Conservation (phyloP, 23 red algal species). For the Chondrus crispus region DNA sequence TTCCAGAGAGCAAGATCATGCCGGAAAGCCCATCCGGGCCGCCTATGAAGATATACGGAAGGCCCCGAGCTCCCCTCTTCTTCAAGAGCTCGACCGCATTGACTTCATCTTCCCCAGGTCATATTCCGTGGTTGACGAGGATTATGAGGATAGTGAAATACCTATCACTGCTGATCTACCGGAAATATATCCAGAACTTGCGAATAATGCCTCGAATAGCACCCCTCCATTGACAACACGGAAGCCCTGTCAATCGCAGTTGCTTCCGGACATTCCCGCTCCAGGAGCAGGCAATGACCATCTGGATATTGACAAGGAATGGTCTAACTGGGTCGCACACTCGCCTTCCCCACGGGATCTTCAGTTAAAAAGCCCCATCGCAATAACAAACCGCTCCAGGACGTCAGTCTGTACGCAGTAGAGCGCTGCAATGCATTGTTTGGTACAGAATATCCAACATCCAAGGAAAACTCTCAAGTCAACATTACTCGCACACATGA, state of each 20-base stretch:
- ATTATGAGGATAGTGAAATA: not conserved
- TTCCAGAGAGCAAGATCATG: not conserved
- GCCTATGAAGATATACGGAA: conserved; percentile 39
- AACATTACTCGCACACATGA: not conserved
- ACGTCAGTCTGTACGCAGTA: not conserved
- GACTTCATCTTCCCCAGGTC: not conserved
- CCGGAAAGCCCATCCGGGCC: not conserved
- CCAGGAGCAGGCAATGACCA: too few species aligned
- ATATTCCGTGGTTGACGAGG: not conserved
- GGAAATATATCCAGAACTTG: too few species aligned
- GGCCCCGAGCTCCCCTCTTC: not conserved
- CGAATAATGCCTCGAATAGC: too few species aligned
- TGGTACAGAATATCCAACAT: not conserved
- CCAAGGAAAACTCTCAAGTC: not conserved
- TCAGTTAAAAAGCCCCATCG: not conserved
- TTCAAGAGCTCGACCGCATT: conserved; percentile 25
- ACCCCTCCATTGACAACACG: too few species aligned
- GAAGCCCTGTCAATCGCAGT: too few species aligned
- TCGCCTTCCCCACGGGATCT: too few species aligned
- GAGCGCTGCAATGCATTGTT: not conserved
- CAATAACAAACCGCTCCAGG: not conserved
- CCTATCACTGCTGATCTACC: too few species aligned
- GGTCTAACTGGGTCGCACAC: too few species aligned
- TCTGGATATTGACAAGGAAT: too few species aligned
- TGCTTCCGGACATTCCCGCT: too few species aligned